These are phyloP conservation scores for Lachancea nothofagi DNA, from an alignment of 805 yeast species.

Conservation along the genomic window DNA sequence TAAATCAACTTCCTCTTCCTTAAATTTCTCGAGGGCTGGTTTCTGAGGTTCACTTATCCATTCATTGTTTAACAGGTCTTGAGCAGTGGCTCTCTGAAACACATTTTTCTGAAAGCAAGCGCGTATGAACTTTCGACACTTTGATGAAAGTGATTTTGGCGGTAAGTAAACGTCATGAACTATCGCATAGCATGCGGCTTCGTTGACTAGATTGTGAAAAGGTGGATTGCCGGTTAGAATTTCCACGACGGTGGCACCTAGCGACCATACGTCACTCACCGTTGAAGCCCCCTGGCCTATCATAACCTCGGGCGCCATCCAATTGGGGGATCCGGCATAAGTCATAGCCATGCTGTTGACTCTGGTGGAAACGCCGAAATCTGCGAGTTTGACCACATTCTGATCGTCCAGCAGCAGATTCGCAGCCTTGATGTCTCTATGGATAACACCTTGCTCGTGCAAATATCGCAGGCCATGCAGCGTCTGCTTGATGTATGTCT, in stretches of 20 bases:
- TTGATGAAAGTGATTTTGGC: slow-evolving; percentile 32
- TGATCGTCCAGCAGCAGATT: slow-evolving; percentile 65
- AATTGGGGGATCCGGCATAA: slow-evolving; percentile 84
- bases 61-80: slow-evolving; percentile 54
- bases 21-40: slow-evolving; percentile 22
- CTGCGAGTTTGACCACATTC: slow-evolving; percentile 84
- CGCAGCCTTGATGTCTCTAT: slow-evolving; percentile 92
- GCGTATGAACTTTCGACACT: slow-evolving; percentile 63
- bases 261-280: slow-evolving; percentile 87
- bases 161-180: slow-evolving; percentile 38
- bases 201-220: slow-evolving; percentile 50
- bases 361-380: slow-evolving; percentile 92
- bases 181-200: slow-evolving; percentile 34
- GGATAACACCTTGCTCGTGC: slow-evolving; percentile 77
- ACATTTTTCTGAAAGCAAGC: slow-evolving; percentile 72
- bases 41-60: slow-evolving; percentile 31
- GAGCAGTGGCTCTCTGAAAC: slow-evolving; percentile 57
- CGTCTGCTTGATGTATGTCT: slow-evolving; percentile 62
- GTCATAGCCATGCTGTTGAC: slow-evolving; percentile 57
- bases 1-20: slow-evolving; percentile 22
- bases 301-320: slow-evolving; percentile 99
- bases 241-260: slow-evolving; percentile 93
- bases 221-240: slow-evolving; percentile 84
- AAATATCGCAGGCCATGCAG: slow-evolving; percentile 64
- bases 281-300: slow-evolving; percentile 79